A percentile compares a stretch with the other conserved stretches of the same genome.
phyloP scores from a whole-genome alignment of 2,329 filamentous ascomycete species.

The Penicillium capsulatum region DNA sequence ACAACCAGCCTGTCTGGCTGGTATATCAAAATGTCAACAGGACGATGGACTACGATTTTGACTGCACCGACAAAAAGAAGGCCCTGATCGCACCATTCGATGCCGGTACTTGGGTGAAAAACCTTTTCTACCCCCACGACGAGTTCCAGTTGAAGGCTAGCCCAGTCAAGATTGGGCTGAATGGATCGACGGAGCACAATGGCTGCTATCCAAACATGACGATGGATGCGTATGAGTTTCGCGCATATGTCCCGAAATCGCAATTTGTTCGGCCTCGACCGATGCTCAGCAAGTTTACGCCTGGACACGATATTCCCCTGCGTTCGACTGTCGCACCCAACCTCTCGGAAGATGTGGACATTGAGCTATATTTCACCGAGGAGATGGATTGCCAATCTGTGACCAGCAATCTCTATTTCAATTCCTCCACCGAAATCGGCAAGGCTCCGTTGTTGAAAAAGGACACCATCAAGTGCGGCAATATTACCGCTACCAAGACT shows the following conservation, averaged over 20 bases:
- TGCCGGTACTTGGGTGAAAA: conserved; percentile 53
- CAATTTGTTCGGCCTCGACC: conserved; percentile 50
- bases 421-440: conserved; percentile 51
- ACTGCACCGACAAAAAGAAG: conserved; percentile 48
- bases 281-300: conserved; percentile 56
- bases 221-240: conserved; percentile 56
- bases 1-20: conserved; percentile 46
- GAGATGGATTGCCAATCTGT: conserved; percentile 58
- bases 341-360: conserved; percentile 46
- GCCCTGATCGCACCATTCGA: conserved; percentile 56
- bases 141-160: conserved; percentile 49
- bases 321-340: conserved; percentile 45
- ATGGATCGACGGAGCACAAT: conserved; percentile 46
- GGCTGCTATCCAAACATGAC: conserved; percentile 54
- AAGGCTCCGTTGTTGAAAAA: conserved; percentile 43
- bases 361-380: conserved; percentile 53
- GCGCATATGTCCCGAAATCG: conserved; percentile 54
- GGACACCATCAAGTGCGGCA: conserved; percentile 45
- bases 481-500: conserved; percentile 31
- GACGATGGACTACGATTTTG: conserved; percentile 52
- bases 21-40: conserved; percentile 46
- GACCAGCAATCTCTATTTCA: conserved; percentile 47
- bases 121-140: conserved; percentile 60
- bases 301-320: conserved; percentile 58
- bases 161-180: conserved; percentile 44